phyloP scores from a whole-genome alignment of 352 stramenopile genomes.

The Pythium sukuiense region DNA sequence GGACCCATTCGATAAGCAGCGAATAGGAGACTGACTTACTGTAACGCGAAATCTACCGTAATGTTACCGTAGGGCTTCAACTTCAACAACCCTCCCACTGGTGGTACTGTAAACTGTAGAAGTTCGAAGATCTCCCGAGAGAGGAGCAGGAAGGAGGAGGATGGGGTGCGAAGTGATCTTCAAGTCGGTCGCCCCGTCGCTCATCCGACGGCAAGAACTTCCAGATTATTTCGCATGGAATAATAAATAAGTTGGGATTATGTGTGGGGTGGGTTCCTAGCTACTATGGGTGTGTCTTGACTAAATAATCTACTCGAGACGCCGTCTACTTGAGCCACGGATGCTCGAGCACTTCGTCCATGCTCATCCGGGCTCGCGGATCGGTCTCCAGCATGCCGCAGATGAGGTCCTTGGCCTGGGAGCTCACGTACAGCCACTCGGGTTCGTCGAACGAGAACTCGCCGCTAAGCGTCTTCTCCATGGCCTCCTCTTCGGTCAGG shows the following conservation, averaged over 20 bases:
- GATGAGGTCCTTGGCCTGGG: slow-evolving; percentile 59
- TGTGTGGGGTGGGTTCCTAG: no score
- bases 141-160: background rate
- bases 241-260: slow-evolving; percentile 1
- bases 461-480: slow-evolving; percentile 46
- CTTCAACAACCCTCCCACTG: background rate
- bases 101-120: background rate
- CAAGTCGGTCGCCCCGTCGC: background rate
- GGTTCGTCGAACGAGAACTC: slow-evolving; percentile 57
- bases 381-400: slow-evolving; percentile 55
- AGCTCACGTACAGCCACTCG: slow-evolving; percentile 53
- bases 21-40: background rate
- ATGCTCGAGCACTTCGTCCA: slow-evolving; percentile 71
- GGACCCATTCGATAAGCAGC: slow-evolving; percentile 7
- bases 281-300: background rate
- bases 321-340: slow-evolving; percentile 57
- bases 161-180: background rate
- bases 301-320: slow-evolving; percentile 9
- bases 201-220: background rate
- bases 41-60: background rate
- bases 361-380: slow-evolving; percentile 40
- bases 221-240: no score
- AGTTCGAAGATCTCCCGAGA: background rate
- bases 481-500: slow-evolving; percentile 58
- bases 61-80: background rate